Base-by-base conservation (phyloP, 139 green algal species). In the Chlorella sorokiniana region DNA sequence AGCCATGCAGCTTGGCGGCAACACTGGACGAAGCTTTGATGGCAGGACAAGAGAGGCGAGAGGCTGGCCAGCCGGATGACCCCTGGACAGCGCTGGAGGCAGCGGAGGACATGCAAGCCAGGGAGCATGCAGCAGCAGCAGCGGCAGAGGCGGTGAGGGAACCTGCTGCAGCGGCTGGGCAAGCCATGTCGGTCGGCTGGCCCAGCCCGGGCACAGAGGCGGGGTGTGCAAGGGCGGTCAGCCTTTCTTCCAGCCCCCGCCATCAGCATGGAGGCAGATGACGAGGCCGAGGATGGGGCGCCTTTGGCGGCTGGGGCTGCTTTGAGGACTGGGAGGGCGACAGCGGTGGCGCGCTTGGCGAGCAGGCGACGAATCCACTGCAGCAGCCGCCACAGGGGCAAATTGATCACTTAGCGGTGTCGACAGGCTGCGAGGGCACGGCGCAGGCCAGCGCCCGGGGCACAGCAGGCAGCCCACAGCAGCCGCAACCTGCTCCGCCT, bases 11-110 rank as follows among this genome's bases (percentile, higher is more conserved):
- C 4, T 1, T 38, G 48, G 70, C 35, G 31, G 45, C 9, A 33
- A 35, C n/a, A 2, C 38, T 11, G 65, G n/a, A 37, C 37, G 69
- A 27, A 23, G 22, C 25, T 6, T 9, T 25, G 68, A 25, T 41
- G 8, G 33, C 64, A 70, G 68, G 40, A 23, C 18, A 25, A 63
- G 35, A 67, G 35, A 3, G 9, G 33, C 11, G 3, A 29, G 69
- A 0, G 71, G 48, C 35, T 27, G 33, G 14, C 44, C 3, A 7
- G 29, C n/a, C 5, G 9, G 37, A 10, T 27, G 75, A 81, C n/a
- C 75, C 75, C 56, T 81, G 75, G 75, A 59, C 75, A 37, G 75
- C 75, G 0, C 41, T 81, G 4, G 75, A 44, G 61, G 40, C 40
- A 31, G 40, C 41, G 2, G 31, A 3, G 20, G 70, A 64, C 40